These are phyloP conservation scores for Xylaria intraflava DNA, from an alignment of 495 filamentous ascomycete species.

Conservation along the genomic window DNA sequence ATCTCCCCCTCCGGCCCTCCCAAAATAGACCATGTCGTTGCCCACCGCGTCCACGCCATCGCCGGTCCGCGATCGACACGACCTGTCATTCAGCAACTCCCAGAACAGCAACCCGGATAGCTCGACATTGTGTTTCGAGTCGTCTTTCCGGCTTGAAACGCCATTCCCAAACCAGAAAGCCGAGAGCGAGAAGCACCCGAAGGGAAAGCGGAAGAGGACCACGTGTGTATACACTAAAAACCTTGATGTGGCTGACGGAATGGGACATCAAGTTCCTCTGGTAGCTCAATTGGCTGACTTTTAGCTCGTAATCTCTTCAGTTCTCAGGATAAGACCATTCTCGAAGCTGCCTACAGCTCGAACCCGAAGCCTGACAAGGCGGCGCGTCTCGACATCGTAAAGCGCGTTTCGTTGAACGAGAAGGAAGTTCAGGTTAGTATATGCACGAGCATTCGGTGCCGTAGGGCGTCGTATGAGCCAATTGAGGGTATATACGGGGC, in stretches of 20 bases:
- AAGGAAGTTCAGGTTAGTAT: conserved; percentile 91
- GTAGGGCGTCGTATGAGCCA: neutral
- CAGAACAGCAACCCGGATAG: conserved; percentile 25
- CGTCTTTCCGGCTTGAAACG: conserved; percentile 25
- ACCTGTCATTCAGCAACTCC: conserved; percentile 23
- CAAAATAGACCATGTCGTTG: conserved; percentile 18
- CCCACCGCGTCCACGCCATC: conserved; percentile 25
- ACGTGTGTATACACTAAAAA: conserved; percentile 36
- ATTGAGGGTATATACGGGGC: neutral
- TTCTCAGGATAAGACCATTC: conserved; percentile 80
- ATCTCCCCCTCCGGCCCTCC: neutral
- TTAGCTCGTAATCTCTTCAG: conserved; percentile 36
- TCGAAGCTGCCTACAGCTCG: conserved; percentile 78
- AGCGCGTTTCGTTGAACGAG: conserved; percentile 82
- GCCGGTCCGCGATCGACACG: conserved; percentile 18
- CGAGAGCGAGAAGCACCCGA: conserved; percentile 35
- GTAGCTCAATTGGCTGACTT: conserved; percentile 9
- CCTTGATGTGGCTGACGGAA: neutral
- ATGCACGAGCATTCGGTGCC: neutral
- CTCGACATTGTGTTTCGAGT: conserved; percentile 24
- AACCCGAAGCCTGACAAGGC: conserved; percentile 93
- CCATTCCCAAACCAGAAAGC: conserved; percentile 25
- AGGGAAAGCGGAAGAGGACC: conserved; percentile 50
- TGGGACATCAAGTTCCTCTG: neutral
- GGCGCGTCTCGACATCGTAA: conserved; percentile 74